phyloP scores from a whole-genome alignment of 2,329 filamentous ascomycete species.

The Aspergillus jensenii region DNA sequence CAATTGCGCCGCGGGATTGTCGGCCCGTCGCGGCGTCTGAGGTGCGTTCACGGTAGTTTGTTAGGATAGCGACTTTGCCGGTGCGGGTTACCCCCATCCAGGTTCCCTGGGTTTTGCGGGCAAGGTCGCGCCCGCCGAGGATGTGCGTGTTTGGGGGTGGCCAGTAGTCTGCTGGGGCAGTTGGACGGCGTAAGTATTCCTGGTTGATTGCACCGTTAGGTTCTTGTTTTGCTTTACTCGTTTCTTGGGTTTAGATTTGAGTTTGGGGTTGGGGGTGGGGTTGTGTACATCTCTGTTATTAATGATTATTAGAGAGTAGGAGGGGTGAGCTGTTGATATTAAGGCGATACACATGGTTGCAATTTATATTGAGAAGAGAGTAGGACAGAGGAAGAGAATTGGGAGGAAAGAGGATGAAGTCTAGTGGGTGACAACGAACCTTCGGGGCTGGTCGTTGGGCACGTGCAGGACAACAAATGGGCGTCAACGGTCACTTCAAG shows the following conservation, averaged over 20 bases:
- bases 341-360: conserved; percentile 67
- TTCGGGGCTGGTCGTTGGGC: not conserved
- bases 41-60: conserved; percentile 62
- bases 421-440: not conserved
- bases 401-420: not conserved
- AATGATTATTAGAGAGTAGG: conserved; percentile 63
- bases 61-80: conserved; percentile 62
- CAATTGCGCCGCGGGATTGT: conserved; percentile 58
- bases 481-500: not conserved
- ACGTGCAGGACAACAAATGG: conserved; percentile 7
- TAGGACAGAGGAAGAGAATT: not conserved
- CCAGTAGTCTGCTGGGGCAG: conserved; percentile 61
- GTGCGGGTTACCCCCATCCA: conserved; percentile 64
- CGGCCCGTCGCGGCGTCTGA: conserved; percentile 48
- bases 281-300: conserved; percentile 70
- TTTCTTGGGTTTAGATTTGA: not conserved
- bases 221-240: not conserved
- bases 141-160: conserved; percentile 54
- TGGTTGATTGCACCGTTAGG: conserved; percentile 24
- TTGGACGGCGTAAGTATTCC: conserved; percentile 64
- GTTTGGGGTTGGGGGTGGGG: not conserved
- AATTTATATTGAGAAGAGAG: not conserved
- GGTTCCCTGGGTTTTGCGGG: conserved; percentile 60
- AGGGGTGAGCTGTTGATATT: conserved; percentile 66
- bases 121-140: conserved; percentile 62